Percentiles rank a stretch among this genome's conserved stretches.
Conservation (phyloP, 2,329 filamentous ascomycete genomes). For the Rhynchosporium secalis region DNA sequence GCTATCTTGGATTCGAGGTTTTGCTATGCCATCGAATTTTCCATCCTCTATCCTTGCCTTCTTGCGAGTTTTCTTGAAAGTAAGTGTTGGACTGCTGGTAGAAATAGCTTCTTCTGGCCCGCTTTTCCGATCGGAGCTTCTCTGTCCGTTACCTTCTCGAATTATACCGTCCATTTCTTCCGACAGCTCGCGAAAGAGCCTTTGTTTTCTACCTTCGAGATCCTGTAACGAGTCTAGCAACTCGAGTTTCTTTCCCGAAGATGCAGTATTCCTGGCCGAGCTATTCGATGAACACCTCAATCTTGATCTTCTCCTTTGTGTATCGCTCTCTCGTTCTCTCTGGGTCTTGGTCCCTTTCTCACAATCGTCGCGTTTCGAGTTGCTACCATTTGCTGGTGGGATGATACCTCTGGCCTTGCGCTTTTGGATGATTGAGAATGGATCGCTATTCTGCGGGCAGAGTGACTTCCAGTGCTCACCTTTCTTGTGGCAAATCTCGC, state of each 20-base stretch:
- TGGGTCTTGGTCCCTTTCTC: neutral
- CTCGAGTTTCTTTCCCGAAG: slow-evolving; percentile 3
- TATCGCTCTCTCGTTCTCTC: neutral
- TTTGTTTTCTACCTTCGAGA: slow-evolving; percentile 8
- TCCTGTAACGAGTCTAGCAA: slow-evolving; percentile 3
- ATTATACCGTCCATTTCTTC: slow-evolving; percentile 9
- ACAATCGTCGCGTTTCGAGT: neutral
- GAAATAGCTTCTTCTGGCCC: neutral
- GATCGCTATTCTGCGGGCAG: slow-evolving; percentile 42
- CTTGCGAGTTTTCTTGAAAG: neutral
- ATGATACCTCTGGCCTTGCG: slow-evolving; percentile 31
- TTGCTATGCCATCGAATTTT: too few relatives aligned
- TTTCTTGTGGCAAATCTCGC: slow-evolving; percentile 40
- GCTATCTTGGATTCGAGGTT: neutral
- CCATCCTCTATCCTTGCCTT: neutral
- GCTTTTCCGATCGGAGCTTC: slow-evolving; percentile 12
- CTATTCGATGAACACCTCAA: slow-evolving; percentile 1
- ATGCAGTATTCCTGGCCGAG: neutral
- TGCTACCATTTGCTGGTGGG: slow-evolving; percentile 3
- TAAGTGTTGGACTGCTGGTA: neutral
- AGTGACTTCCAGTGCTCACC: slow-evolving; percentile 43
- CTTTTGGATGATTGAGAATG: slow-evolving; percentile 40
- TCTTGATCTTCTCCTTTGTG: neutral
- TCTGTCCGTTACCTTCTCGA: slow-evolving; percentile 1
- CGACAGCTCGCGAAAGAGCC: slow-evolving; percentile 8